phyloP scores from a whole-genome alignment of 495 filamentous ascomycete genomes.

The Penicillium samsonianum region DNA sequence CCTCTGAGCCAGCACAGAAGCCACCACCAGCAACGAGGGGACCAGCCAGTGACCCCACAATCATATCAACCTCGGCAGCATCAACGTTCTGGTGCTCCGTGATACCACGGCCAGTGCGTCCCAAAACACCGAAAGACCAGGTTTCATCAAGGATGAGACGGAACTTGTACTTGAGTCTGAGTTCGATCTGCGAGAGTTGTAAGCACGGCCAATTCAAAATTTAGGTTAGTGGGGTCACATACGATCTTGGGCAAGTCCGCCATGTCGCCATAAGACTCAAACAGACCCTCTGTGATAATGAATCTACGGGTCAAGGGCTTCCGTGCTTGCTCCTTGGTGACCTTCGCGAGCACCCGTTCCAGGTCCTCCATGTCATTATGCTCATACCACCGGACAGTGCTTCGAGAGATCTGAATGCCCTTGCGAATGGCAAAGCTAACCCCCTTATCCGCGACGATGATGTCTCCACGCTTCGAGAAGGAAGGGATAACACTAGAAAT shows the following conservation, averaged over 20 bases:
- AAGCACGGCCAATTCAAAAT: not conserved
- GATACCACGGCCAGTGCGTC: slow-evolving; percentile 83
- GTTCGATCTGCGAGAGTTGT: slow-evolving; percentile 62
- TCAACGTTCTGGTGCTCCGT: slow-evolving; percentile 97
- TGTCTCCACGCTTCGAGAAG: slow-evolving; percentile 95
- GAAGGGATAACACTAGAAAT: slow-evolving; percentile 93
- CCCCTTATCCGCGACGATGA: slow-evolving; percentile 96
- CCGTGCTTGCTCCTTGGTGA: slow-evolving; percentile 80
- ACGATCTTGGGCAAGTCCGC: slow-evolving; percentile 82
- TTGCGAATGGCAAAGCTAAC: slow-evolving; percentile 93
- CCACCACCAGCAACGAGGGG: slow-evolving; percentile 90
- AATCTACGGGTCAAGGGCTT: slow-evolving; percentile 92
- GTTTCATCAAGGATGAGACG: slow-evolving; percentile 96
- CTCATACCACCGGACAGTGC: slow-evolving; percentile 89
- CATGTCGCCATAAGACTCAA: slow-evolving; percentile 87
- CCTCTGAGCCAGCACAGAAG: slow-evolving; percentile 87
- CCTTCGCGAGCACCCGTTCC: slow-evolving; percentile 79
- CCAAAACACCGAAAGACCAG: slow-evolving; percentile 92
- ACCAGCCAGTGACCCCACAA: slow-evolving; percentile 88
- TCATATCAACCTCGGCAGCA: slow-evolving; percentile 87
- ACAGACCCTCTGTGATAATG: slow-evolving; percentile 93
- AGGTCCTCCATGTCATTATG: slow-evolving; percentile 96
- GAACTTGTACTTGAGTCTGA: slow-evolving; percentile 95
- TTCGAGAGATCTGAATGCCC: slow-evolving; percentile 89
- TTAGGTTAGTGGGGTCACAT: slow-evolving; percentile 33